A percentile compares a stretch with the other conserved stretches of the same genome.
These are phyloP conservation scores for Macrophomina pseudophaseolina DNA, from an alignment of 2,329 filamentous ascomycete genomes.

Conservation along the genomic window DNA sequence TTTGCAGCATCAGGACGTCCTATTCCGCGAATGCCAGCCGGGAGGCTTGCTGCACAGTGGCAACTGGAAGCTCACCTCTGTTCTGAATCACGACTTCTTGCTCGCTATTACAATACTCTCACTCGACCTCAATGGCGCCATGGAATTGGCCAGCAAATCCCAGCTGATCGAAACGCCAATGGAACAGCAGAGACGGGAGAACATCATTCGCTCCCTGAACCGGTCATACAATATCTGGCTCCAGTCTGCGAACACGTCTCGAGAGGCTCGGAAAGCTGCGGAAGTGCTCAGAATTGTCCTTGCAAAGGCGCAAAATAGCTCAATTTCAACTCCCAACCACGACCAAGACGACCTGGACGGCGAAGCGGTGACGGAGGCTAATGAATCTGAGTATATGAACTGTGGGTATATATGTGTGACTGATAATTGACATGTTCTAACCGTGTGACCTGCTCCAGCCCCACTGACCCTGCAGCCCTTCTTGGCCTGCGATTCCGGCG, in stretches of 20 bases:
- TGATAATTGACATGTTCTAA: no score
- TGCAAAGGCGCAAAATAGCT: neutral
- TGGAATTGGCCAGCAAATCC: neutral
- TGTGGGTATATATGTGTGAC: no score
- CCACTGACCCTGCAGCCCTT: no score
- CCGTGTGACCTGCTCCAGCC: no score
- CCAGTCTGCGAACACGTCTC: neutral
- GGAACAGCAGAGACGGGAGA: neutral
- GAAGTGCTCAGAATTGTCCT: neutral
- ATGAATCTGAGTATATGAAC: no score
- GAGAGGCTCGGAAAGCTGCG: neutral
- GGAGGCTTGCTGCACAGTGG: slow-evolving; percentile 48
- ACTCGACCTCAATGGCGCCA: slow-evolving; percentile 44
- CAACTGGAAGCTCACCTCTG: slow-evolving; percentile 51
- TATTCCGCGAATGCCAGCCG: slow-evolving; percentile 49
- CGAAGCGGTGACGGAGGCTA: neutral
- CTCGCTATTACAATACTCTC: slow-evolving; percentile 55
- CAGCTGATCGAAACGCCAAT: neutral
- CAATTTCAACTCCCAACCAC: neutral
- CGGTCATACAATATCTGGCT: neutral
- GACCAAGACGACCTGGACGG: neutral
- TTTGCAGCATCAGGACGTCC: slow-evolving; percentile 49
- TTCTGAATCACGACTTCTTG: slow-evolving; percentile 54
- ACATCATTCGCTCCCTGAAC: neutral
- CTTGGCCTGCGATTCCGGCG: no score